Evolutionary conservation across 805 yeast species (phyloP), one percentile per base, ranked within the genome.

Genomic region (Monosporozyma solicola): DNA sequence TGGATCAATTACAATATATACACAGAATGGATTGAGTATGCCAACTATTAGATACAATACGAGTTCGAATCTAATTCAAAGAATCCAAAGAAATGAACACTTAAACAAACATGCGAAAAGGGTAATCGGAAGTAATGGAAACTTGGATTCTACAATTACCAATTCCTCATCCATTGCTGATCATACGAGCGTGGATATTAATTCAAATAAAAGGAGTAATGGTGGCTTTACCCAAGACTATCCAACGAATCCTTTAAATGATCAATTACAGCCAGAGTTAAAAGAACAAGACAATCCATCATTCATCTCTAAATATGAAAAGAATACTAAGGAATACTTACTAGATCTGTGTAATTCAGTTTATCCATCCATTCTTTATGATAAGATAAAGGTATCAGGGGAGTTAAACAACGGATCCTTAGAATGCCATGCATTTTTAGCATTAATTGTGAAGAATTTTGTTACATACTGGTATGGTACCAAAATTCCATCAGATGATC

Each of bases 401-500:
- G 31, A 47, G 10, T 41, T 37, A 9, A 29, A 54, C 1, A 59
- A 59, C 24, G 48, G 48, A 10, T 15, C 47, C 6, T 53, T 67
- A 32, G 56, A 62, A n/a, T 41, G 59, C 1, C 58, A 61, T 47
- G 61, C 70, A 5, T 57, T 67, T 10, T 32, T 57, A 43, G 59
- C 64, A 8, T 55, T 67, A 37, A 50, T 66, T 10, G 49, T 63
- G 24, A 56, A 62, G 48, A 66, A 63, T 49, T 66, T 61, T 50
- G 50, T 67, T 8, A 50, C 49, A 5, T 50, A 62, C 13, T 67
- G 71, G 71, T 66, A 66, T 52, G 70, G 70, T 13, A 35, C 53
- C n/a, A 67, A 64, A 51, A 60, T 67, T 4, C 62, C 65, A 8
- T 59, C 68, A 1, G 22, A 55, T 6, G 64, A 64, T 48, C 59